Evolutionary conservation across 768 basidiomycete genomes (phyloP), one percentile per base, ranked within the genome.

Genomic region (Pleurotus platypus): DNA sequence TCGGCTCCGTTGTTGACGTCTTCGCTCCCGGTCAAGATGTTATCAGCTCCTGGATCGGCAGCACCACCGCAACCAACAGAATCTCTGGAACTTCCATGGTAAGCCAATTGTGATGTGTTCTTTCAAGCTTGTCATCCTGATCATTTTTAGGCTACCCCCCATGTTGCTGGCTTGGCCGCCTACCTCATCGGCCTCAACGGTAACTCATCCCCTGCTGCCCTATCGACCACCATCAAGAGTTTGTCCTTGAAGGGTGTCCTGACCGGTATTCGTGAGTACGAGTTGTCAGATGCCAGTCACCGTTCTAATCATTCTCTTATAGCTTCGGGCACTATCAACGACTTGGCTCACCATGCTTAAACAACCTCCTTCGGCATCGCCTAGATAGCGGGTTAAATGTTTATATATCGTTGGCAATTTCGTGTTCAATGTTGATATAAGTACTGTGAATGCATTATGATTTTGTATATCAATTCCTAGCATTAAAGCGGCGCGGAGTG

Each of bases 151-250:
- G 72, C 76, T 49, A 69, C 75, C 26, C 73, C 77, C 22, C 72
- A 77, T 56, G 63, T 78, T 26, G 65, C 75, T 15, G 77, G 77
- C 22, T 64, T 77, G 49, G 66, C 75, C 22, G 75, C 76, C 24
- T 74, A 72, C 50, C 60, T 75, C 49, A 68, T 76, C 43, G 57
- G 61, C 42, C 56, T 66, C 11, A 60, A 68, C 27, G 74, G 73
- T 5, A 68, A 71, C 49, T 58, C 50, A 35, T 56, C 65, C 22
- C 75, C 76, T 13, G 70, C 69, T 12, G 60, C 55, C 26, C 69
- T 74, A 59, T 58, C 57, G 22, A 58, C 58, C 22, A 62, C 61
- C 27, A 40, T 78, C 59, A 58, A 70, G 61, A 58, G 22, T 37
- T 62, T 72, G 27, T 57, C 62, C 37, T 55, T 70, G 37, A 72